These are phyloP conservation scores for Phytophthora colocasiae DNA, from an alignment of 352 stramenopile genomes.

Conservation along the genomic window DNA sequence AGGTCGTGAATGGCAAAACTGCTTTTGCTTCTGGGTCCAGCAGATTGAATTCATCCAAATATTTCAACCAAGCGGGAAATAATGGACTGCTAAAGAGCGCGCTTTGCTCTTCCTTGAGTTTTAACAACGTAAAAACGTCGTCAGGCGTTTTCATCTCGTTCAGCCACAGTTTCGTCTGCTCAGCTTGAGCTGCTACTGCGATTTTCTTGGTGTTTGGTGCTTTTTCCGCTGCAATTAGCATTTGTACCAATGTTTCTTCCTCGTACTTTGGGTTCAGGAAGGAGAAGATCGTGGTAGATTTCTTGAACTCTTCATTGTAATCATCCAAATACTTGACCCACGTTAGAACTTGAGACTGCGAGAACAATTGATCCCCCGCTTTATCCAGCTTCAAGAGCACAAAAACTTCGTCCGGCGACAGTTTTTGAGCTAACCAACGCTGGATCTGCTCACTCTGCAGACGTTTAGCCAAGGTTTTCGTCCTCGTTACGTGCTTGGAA, in stretches of 20 bases:
- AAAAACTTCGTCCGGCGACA: slow-evolving; percentile 5
- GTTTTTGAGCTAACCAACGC: slow-evolving; percentile 5
- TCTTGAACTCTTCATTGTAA: slow-evolving; percentile 4
- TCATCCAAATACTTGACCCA: slow-evolving; percentile 18
- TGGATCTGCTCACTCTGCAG: slow-evolving; percentile 16
- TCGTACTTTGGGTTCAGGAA: background rate
- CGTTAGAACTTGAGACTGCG: slow-evolving; percentile 4
- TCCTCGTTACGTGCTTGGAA: slow-evolving; percentile 1
- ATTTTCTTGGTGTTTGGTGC: slow-evolving; percentile 10
- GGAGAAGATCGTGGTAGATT: slow-evolving; percentile 1
- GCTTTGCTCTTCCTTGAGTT: slow-evolving; percentile 2
- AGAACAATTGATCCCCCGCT: slow-evolving; percentile 7
- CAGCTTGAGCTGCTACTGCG: slow-evolving; percentile 9
- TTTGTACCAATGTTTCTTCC: slow-evolving; percentile 4
- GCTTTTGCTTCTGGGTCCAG: background rate
- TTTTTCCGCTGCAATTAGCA: slow-evolving; percentile 19
- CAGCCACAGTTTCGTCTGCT: slow-evolving; percentile 13
- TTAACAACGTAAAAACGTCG: slow-evolving; percentile 7
- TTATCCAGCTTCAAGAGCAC: slow-evolving; percentile 12
- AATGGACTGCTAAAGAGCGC: slow-evolving; percentile 7
- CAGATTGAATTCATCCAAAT: slow-evolving; percentile 4
- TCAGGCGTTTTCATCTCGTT: background rate
- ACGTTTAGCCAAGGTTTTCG: slow-evolving; percentile 5
- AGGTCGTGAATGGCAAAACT: background rate
- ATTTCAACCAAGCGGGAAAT: slow-evolving; percentile 8